Evolutionary conservation across 345 rosid species (phyloP), one percentile per base, ranked within the genome.

Genomic region (Garcia nutans): DNA sequence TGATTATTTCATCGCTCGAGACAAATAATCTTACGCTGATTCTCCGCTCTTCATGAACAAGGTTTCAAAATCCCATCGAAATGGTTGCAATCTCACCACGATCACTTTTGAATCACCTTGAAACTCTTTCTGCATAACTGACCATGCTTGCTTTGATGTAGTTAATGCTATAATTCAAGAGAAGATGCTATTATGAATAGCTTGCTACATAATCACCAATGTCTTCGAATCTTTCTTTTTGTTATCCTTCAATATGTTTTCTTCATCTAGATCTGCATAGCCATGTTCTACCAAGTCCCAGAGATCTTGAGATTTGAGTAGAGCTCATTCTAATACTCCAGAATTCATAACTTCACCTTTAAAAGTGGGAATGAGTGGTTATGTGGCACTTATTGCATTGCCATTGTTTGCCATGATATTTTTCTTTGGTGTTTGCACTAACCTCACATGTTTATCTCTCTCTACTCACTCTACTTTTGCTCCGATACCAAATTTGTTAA

Each of bases 191-290:
- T 70, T 17, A 37, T 70, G 74, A 24, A 71, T 7, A 7, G 50
- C 74, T 13, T 71, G 41, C 16, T 58, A 23, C 19, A 72, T 72
- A 10, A 72, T 58, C 37, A 72, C 37, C n/a, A 57, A 72, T 41
- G 22, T 67, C 56, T 60, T 72, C 10, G 55, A 58, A 42, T 60
- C 75, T 37, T 44, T 58, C 37, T 72, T 72, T 10, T 42, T 58
- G 0, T 20, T 72, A 20, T 72, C 56, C 1, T 13, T 1, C 15
- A 72, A n/a, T 20, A n/a, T 42, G 9, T 11, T 37, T 23, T 59
- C 75, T 0, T 72, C 65, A 72, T 72, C 45, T 1, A 17, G 52
- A 28, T 54, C 8, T 37, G 19, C 10, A 70, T 56, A 16, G 1
- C 60, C 7, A 15, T 56, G 60, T 56, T 56, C 60, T 56, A 56